Conservation (phyloP, 805 yeast species). For the Kazachstania africana region DNA sequence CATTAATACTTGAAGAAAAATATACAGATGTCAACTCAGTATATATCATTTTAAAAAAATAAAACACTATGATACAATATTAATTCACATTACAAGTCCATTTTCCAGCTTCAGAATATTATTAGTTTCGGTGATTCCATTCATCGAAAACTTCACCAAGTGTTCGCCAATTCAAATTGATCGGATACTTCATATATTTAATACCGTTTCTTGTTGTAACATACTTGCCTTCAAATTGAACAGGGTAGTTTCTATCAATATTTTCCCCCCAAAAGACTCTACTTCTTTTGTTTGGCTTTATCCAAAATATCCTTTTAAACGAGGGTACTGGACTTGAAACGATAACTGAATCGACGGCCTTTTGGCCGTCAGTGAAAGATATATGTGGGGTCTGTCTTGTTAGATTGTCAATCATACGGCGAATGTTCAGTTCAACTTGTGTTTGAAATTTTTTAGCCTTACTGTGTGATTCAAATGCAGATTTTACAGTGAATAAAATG, state of each 20-base stretch:
- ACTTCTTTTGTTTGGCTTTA: conserved; percentile 18
- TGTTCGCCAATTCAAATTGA: conserved; percentile 12
- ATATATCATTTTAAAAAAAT: too few relatives aligned
- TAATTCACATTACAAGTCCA: neutral
- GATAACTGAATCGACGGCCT: conserved; percentile 19
- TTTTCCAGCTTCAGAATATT: neutral
- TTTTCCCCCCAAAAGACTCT: conserved; percentile 16
- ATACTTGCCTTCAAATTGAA: conserved; percentile 8
- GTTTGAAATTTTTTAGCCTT: conserved; percentile 10
- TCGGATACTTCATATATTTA: conserved; percentile 19
- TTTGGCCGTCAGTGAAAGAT: conserved; percentile 10
- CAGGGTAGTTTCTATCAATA: conserved; percentile 14
- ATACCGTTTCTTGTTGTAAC: conserved; percentile 18
- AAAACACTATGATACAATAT: conserved; percentile 1
- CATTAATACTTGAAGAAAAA: too few relatives aligned
- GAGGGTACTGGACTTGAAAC: conserved; percentile 18
- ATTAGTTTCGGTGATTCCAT: conserved; percentile 13
- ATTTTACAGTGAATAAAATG: conserved; percentile 12
- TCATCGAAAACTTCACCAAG: conserved; percentile 20
- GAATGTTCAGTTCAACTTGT: conserved; percentile 7
- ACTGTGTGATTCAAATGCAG: conserved; percentile 8
- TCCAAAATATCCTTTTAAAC: conserved; percentile 26
- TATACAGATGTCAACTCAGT: too few relatives aligned
- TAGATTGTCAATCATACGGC: conserved; percentile 9
- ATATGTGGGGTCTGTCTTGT: conserved; percentile 14